phyloP scores from a whole-genome alignment of 2,329 filamentous ascomycete species.

The Trichoderma sp. region DNA sequence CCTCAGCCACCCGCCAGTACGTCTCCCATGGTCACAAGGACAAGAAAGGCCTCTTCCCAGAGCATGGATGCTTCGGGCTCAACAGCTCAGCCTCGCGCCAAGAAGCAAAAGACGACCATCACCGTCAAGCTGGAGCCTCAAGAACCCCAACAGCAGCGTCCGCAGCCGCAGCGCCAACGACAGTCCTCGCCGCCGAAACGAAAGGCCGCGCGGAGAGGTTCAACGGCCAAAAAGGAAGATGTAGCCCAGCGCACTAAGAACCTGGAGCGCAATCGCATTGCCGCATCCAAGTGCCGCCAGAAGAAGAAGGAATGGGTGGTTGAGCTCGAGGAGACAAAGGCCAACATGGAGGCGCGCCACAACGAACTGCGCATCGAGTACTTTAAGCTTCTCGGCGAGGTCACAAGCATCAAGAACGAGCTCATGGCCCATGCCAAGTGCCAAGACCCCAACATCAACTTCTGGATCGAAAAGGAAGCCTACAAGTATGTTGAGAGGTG shows the following conservation, averaged over 20 bases:
- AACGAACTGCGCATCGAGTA: constrained; percentile 49
- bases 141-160: not conserved
- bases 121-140: constrained; percentile 14
- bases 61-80: not conserved
- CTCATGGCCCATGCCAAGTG: constrained; percentile 58
- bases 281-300: constrained; percentile 74
- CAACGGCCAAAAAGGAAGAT: constrained; percentile 14
- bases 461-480: constrained; percentile 58
- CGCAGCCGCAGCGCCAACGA: not conserved
- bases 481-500: constrained; percentile 49
- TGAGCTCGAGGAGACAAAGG: constrained; percentile 53
- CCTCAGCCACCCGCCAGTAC: not conserved
- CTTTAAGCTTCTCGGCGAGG: constrained; percentile 48
- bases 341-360: constrained; percentile 51
- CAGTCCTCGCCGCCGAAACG: not conserved
- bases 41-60: constrained; percentile 10
- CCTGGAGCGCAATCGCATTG: constrained; percentile 71
- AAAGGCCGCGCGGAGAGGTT: not conserved
- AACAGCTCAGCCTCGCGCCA: constrained; percentile 7
- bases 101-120: constrained; percentile 20
- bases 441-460: constrained; percentile 56
- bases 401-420: constrained; percentile 53
- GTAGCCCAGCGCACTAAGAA: constrained; percentile 54
- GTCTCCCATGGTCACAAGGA: constrained; percentile 8
- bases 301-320: constrained; percentile 63